Conservation (phyloP, 805 yeast genomes). For the Clavispora phyllophila region DNA sequence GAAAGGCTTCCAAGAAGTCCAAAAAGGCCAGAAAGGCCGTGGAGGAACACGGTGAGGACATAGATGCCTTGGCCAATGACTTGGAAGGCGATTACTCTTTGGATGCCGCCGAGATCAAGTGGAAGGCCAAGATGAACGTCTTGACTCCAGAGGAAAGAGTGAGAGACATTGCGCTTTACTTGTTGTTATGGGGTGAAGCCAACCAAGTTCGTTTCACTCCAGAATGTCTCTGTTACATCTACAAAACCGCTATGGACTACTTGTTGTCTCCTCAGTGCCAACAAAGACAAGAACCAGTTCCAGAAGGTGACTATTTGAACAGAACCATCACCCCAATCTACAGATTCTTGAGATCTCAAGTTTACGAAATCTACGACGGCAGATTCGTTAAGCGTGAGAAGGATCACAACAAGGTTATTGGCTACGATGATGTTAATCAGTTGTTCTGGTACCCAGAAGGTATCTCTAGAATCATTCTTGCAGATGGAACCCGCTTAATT, state of each 20-base stretch:
- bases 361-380: slow-evolving; percentile 75
- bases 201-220: slow-evolving; percentile 91
- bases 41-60: slow-evolving; percentile 59
- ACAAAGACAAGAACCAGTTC: slow-evolving; percentile 76
- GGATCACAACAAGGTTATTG: slow-evolving; percentile 75
- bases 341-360: slow-evolving; percentile 73
- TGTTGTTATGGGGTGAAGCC: slow-evolving; percentile 85
- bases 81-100: slow-evolving; percentile 80
- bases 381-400: slow-evolving; percentile 79
- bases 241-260: slow-evolving; percentile 92
- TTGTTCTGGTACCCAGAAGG: slow-evolving; percentile 99
- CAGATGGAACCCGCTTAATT: slow-evolving; percentile 87
- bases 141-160: slow-evolving; percentile 74
- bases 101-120: slow-evolving; percentile 79
- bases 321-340: slow-evolving; percentile 90
- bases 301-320: slow-evolving; percentile 88
- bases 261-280: slow-evolving; percentile 85
- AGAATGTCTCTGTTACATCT: slow-evolving; percentile 81
- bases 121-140: slow-evolving; percentile 77
- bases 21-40: slow-evolving; percentile 70
- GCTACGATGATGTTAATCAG: slow-evolving; percentile 98
- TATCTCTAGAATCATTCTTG: slow-evolving; percentile 83
- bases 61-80: slow-evolving; percentile 58
- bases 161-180: slow-evolving; percentile 70
- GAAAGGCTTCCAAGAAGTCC: slow-evolving; percentile 75